phyloP scores from a whole-genome alignment of 805 yeast genomes.

The Ogataea ganodermae region DNA sequence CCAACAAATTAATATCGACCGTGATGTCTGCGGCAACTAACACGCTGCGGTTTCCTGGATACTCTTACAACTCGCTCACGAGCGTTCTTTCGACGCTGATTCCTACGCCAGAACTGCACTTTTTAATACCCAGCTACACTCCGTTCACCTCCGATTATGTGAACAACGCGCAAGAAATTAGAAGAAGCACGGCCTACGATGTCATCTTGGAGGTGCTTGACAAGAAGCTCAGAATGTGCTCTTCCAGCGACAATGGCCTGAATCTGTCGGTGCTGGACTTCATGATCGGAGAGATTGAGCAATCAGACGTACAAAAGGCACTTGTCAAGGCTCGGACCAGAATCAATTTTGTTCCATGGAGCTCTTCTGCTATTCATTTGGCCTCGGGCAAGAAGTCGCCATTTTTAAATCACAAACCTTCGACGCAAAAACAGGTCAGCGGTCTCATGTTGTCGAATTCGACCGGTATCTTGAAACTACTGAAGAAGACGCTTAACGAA shows the following conservation, averaged over 20 bases:
- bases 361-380: constrained; percentile 74
- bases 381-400: constrained; percentile 78
- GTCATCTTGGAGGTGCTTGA: constrained; percentile 80
- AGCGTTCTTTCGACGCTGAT: constrained; percentile 79
- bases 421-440: constrained; percentile 52
- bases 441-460: constrained; percentile 87
- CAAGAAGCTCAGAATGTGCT: constrained; percentile 73
- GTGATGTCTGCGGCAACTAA: constrained; percentile 84
- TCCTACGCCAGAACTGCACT: constrained; percentile 84
- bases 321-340: constrained; percentile 62
- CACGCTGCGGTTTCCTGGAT: constrained; percentile 87
- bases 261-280: constrained; percentile 72
- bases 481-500: constrained; percentile 68
- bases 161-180: constrained; percentile 52
- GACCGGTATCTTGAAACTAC: constrained; percentile 67
- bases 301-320: constrained; percentile 71
- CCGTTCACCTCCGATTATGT: constrained; percentile 76
- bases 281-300: constrained; percentile 66
- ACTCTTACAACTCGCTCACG: constrained; percentile 83
- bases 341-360: constrained; percentile 82
- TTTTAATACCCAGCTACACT: constrained; percentile 68
- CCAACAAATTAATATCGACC: constrained; percentile 83
- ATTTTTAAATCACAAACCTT: constrained; percentile 36
- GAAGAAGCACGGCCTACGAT: constrained; percentile 80
- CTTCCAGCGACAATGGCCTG: constrained; percentile 42